phyloP scores from a whole-genome alignment of 2,329 filamentous ascomycete species.

The Sclerotinia borealis region DNA sequence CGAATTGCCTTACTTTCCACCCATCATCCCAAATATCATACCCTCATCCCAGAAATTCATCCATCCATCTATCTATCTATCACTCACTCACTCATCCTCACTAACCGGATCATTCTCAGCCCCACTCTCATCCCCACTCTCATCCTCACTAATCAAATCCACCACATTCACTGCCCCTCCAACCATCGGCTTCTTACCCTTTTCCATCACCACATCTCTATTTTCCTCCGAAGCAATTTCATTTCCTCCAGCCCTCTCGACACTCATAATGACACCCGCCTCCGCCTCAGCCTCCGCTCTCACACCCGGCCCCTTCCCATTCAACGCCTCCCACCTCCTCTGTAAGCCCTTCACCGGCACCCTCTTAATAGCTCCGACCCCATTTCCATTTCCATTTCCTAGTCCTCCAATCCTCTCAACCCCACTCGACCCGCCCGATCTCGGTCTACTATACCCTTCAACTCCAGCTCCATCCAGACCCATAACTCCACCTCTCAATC shows the following conservation, averaged over 20 bases:
- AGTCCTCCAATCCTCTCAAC: background rate
- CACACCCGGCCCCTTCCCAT: background rate
- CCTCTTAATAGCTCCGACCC: background rate
- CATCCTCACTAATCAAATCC: background rate
- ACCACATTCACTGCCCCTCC: background rate
- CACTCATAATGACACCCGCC: background rate
- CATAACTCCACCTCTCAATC: background rate
- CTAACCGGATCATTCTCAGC: background rate
- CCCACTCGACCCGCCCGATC: background rate
- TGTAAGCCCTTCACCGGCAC: slow-evolving; percentile 1
- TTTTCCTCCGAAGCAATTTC: background rate
- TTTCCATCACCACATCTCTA: background rate
- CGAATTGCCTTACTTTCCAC: too few species aligned
- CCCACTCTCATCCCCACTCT: background rate
- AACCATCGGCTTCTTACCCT: background rate
- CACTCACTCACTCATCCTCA: too few species aligned
- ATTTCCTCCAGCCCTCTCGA: background rate
- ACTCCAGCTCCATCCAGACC: background rate
- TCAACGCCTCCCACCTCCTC: slow-evolving; percentile 11
- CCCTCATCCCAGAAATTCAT: background rate
- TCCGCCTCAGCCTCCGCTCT: background rate
- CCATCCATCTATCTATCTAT: too few species aligned
- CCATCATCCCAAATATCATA: too few species aligned
- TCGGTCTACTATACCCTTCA: background rate
- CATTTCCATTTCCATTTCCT: too few species aligned